Conservation (phyloP, 169 alveolate genomes). For the Cardiosporidium cionae region DNA sequence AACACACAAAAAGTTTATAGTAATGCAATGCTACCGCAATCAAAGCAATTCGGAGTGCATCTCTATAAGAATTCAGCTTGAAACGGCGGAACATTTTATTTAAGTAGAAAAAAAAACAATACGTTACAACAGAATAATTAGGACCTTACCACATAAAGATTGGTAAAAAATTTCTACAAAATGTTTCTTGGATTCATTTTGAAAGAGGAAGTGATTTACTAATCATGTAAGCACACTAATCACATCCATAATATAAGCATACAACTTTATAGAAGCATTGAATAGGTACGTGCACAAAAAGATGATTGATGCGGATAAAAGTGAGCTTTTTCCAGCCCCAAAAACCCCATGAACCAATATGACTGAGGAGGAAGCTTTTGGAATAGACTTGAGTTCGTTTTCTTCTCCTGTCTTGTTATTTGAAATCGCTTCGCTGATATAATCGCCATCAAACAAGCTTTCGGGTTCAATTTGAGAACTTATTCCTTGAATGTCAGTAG, state of each 20-base stretch:
- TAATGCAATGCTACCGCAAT: neutral
- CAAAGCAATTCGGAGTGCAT: neutral
- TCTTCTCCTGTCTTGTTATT: neutral
- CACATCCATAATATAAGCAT: neutral
- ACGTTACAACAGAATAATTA: neutral
- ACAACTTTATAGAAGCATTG: neutral
- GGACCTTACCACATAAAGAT: neutral
- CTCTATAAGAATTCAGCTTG: neutral
- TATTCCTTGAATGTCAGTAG: no score
- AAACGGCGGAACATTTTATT: neutral
- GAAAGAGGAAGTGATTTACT: neutral
- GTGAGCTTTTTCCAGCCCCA: conserved; percentile 24
- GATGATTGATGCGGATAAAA: conserved; percentile 18
- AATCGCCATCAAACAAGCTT: no score
- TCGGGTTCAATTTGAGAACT: no score
- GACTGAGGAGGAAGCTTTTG: conserved; percentile 2
- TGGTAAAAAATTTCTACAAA: neutral
- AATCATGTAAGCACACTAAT: neutral
- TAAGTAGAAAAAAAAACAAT: neutral
- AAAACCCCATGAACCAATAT: conserved; percentile 31
- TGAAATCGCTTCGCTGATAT: no score
- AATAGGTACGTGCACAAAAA: conserved; percentile 11
- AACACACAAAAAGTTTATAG: neutral
- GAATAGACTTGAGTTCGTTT: neutral
- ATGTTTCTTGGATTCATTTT: neutral